A percentile compares a stretch with the other conserved stretches of the same genome.
Conservation (phyloP, 1,284 basidiomycete species). For the Leccinum huronense region DNA sequence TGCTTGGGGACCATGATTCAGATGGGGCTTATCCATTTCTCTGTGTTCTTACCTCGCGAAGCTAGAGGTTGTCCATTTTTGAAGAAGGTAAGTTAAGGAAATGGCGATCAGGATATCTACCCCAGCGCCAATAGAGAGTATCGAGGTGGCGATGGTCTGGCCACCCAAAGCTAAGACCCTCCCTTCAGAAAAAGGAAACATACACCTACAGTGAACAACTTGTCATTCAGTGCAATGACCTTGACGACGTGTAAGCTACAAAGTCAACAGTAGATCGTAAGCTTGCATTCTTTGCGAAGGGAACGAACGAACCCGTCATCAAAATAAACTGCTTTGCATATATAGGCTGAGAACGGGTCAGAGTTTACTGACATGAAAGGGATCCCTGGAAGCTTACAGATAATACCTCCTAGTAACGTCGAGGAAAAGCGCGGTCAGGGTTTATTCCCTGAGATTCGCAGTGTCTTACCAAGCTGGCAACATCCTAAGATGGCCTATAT, state of each 20-base stretch:
- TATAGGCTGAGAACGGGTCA: not conserved
- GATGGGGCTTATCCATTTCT: not conserved
- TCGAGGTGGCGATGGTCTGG: not conserved
- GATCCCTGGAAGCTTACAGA: constrained; percentile 3
- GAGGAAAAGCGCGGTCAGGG: not conserved
- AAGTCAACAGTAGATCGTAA: not conserved
- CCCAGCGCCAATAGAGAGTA: constrained; percentile 1
- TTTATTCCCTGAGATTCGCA: too few species aligned
- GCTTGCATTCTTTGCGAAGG: too few species aligned
- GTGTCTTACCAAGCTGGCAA: constrained; percentile 9
- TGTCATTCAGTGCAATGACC: not conserved
- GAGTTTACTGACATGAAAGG: too few species aligned
- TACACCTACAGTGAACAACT: not conserved
- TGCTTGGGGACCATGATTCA: constrained; percentile 6
- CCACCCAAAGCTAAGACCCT: not conserved
- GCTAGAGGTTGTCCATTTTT: not conserved
- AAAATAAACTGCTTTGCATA: not conserved
- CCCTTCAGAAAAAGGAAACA: not conserved
- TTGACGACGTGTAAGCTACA: not conserved
- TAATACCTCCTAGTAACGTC: constrained; percentile 1
- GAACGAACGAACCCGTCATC: not conserved
- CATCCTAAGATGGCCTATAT: constrained; percentile 2
- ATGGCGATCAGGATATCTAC: constrained; percentile 15
- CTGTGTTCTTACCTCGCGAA: constrained; percentile 1
- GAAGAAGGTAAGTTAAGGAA: constrained; percentile 11